Conservation (phyloP, 331 rosid genomes). For the Dryas integrifolia region DNA sequence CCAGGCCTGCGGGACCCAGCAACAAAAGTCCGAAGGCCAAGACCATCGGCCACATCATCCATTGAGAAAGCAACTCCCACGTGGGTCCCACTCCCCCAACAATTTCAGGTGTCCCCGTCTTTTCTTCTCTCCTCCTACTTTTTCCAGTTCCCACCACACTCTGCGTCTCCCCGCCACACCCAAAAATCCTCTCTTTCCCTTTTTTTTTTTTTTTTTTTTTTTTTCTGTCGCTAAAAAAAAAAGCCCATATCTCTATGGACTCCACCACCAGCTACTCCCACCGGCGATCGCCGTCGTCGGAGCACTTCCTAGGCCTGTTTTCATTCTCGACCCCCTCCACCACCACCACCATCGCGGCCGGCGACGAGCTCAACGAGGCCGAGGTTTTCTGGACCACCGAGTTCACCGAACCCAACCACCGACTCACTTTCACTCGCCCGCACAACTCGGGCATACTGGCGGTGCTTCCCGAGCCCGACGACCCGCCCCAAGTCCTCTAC, state of each 20-base stretch:
- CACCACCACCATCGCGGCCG: conserved; percentile 8
- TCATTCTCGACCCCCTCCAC: conserved; percentile 26
- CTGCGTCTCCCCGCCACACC: conserved; percentile 61
- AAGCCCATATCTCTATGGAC: conserved; percentile 39
- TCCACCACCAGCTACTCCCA: conserved; percentile 37
- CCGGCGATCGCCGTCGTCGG: conserved; percentile 56
- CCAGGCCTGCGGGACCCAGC: not conserved
- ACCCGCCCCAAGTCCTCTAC: conserved; percentile 29
- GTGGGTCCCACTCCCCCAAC: conserved; percentile 26
- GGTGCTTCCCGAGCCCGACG: conserved; percentile 40
- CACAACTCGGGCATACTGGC: conserved; percentile 60
- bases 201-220: too few species aligned
- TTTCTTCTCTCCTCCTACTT: not conserved
- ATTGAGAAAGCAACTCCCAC: not conserved
- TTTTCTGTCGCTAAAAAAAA: not conserved
- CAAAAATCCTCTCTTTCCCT: not conserved
- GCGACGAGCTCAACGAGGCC: conserved; percentile 67
- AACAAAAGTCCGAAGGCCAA: not conserved
- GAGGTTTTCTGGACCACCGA: conserved; percentile 70
- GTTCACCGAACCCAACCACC: conserved; percentile 31
- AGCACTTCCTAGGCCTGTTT: conserved; percentile 46
- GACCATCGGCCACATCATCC: not conserved
- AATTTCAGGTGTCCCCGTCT: not conserved
- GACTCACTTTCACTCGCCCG: conserved; percentile 17
- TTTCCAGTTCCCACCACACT: not conserved